Evolutionary conservation across 2,329 filamentous ascomycete species (phyloP).

Genomic region (Plectosphaerella plurivora): DNA sequence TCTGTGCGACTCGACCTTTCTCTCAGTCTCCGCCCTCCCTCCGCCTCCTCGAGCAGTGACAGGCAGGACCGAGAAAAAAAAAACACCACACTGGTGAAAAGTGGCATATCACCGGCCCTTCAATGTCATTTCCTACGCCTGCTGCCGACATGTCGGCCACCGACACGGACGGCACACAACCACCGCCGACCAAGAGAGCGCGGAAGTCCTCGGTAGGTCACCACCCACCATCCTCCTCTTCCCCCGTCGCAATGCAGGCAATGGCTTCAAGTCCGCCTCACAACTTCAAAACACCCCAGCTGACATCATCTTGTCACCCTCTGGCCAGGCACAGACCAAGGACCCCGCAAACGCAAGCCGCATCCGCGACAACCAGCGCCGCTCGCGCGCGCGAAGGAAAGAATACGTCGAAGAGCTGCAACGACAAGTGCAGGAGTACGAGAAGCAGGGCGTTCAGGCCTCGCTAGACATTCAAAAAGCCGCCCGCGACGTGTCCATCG

Average conservation of each 20-base stretch:
- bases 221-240: not conserved
- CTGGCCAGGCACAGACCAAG: conserved; percentile 11
- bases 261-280: not conserved
- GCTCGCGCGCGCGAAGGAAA: conserved; percentile 44
- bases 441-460: conserved; percentile 42
- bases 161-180: not conserved
- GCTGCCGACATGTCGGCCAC: not conserved
- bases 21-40: no score
- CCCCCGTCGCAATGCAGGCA: not conserved
- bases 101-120: not conserved
- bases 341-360: conserved; percentile 20
- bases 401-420: conserved; percentile 46
- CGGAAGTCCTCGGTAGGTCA: not conserved
- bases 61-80: no score
- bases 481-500: conserved; percentile 42
- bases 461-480: conserved; percentile 50
- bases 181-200: not conserved
- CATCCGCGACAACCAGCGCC: conserved; percentile 49
- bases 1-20: no score
- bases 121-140: not conserved
- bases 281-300: not conserved
- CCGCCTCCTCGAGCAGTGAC: no score
- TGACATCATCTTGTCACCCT: conserved; percentile 1
- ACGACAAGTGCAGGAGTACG: conserved; percentile 38
- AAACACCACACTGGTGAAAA: no score